Base-by-base conservation (phyloP, 2,329 filamentous ascomycete species). In the Dothiorella sarmentorum region DNA sequence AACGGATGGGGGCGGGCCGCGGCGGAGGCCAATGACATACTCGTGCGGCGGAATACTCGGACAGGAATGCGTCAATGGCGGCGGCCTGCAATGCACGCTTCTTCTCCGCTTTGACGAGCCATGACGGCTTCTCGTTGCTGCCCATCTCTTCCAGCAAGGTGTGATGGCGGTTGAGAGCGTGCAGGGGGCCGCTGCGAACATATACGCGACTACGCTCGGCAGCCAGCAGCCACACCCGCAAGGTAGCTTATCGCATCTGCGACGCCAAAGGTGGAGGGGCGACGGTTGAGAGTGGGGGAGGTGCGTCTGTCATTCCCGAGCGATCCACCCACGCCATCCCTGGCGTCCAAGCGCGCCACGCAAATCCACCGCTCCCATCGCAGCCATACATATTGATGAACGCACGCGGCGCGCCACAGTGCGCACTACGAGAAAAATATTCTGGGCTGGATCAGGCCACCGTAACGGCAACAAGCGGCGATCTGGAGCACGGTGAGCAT, bases 281-380 rank as follows among this genome's bases (percentile, higher is more conserved):
- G 47, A 33, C 11, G 22, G 6, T 24, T 17, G 38, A 45, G 37
- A 56, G 53, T 56, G 53, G 53, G 53, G 53, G 27, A 44, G 52
- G 37, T 40, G 37, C 37, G 37, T 40, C 37, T 40, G 43, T 49
- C 44, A 49, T 49, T 49, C 44, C 44, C 53, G 40, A 47, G 43
- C 53, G 40, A 35, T 33, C 53, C n/a, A n/a, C n/a, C n/a, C n/a
- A n/a, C n/a, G n/a, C n/a, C 55, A 47, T 43, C 55, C 43, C 55
- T 47, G 40, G 17, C 24, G 42, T 22, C 52, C 31, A 33, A 47
- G 55, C 42, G 55, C 27, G 40, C 53, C 55, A 24, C 55, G 42
- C 55, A 29, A 33, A 56, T 56, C 53, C 53, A 43, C 38, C 18
- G 20, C 31, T 26, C 31, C 29, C 43, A 38, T 22, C 24, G 52